These are phyloP conservation scores for Ceratobasidium sp. DNA, from an alignment of 1,284 basidiomycete genomes.

Conservation along the genomic window DNA sequence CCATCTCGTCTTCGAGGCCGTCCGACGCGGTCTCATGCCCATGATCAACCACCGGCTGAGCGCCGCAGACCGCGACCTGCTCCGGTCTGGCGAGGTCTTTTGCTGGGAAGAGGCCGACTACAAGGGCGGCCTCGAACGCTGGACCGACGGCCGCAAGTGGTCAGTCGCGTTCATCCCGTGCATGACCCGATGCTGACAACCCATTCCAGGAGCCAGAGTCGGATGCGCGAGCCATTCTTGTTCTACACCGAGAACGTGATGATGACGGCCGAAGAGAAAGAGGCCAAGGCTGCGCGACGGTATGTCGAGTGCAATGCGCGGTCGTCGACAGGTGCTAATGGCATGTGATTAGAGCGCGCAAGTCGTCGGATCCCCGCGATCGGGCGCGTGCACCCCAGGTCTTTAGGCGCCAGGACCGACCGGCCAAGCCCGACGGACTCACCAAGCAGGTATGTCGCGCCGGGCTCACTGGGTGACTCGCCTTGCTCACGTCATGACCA, in stretches of 20 bases:
- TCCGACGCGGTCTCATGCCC: constrained; percentile 40
- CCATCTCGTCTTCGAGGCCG: constrained; percentile 44
- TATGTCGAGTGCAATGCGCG: not conserved
- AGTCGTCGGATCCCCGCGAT: constrained; percentile 36
- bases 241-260: constrained; percentile 44
- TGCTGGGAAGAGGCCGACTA: constrained; percentile 44
- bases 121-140: constrained; percentile 45
- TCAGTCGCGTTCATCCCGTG: not conserved
- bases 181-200: not conserved
- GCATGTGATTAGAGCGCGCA: constrained; percentile 37
- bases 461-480: not conserved
- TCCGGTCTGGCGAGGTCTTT: constrained; percentile 42
- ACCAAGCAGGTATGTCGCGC: constrained; percentile 42
- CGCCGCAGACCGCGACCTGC: constrained; percentile 42
- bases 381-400: constrained; percentile 25
- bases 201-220: constrained; percentile 38
- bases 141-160: constrained; percentile 46
- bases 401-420: constrained; percentile 43
- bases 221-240: constrained; percentile 45
- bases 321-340: not conserved
- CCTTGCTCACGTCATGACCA: not conserved
- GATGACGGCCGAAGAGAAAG: constrained; percentile 43
- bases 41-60: constrained; percentile 42
- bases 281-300: constrained; percentile 36
- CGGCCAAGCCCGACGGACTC: constrained; percentile 42